phyloP scores from a whole-genome alignment of 1,284 basidiomycete genomes.

The Cutaneotrichosporon cyanovorans region DNA sequence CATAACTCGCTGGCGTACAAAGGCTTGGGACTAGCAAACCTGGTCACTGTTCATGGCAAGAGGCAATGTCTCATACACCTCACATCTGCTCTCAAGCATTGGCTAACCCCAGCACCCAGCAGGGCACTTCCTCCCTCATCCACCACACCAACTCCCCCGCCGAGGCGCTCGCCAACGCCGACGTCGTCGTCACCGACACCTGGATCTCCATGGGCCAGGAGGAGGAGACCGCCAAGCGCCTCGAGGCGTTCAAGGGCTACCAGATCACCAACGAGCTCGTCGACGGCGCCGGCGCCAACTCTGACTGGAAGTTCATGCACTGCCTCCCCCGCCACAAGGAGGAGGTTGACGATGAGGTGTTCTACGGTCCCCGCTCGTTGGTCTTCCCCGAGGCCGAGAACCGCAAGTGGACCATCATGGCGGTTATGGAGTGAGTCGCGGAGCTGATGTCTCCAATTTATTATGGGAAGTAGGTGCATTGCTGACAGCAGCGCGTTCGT shows the following conservation, averaged over 20 bases:
- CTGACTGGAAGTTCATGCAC: conserved; percentile 92
- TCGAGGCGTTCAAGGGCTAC: conserved; percentile 83
- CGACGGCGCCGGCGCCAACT: conserved; percentile 67
- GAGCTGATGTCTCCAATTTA: too few species aligned
- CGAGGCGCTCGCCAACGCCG: conserved; percentile 81
- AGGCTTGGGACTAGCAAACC: too few species aligned
- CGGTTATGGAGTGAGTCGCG: conserved; percentile 45
- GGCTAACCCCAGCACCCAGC: conserved; percentile 17
- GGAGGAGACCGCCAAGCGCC: conserved; percentile 79
- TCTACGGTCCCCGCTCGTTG: conserved; percentile 47
- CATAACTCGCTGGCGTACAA: too few species aligned
- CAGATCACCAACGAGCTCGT: conserved; percentile 87
- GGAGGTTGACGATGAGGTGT: conserved; percentile 89
- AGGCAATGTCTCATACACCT: too few species aligned
- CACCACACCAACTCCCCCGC: conserved; percentile 52
- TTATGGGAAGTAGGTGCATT: background rate
- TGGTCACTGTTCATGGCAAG: too few species aligned
- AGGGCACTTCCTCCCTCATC: conserved; percentile 31
- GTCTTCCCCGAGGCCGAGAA: conserved; percentile 60
- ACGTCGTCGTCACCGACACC: conserved; percentile 91
- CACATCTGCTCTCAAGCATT: too few species aligned
- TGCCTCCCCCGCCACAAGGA: conserved; percentile 87
- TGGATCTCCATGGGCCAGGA: conserved; percentile 99
- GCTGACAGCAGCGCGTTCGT: conserved; percentile 3
- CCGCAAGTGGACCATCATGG: conserved; percentile 91